Evolutionary conservation across 805 yeast genomes (phyloP), one percentile per base, ranked within the genome.

Genomic region (Metschnikowia gruessii): DNA sequence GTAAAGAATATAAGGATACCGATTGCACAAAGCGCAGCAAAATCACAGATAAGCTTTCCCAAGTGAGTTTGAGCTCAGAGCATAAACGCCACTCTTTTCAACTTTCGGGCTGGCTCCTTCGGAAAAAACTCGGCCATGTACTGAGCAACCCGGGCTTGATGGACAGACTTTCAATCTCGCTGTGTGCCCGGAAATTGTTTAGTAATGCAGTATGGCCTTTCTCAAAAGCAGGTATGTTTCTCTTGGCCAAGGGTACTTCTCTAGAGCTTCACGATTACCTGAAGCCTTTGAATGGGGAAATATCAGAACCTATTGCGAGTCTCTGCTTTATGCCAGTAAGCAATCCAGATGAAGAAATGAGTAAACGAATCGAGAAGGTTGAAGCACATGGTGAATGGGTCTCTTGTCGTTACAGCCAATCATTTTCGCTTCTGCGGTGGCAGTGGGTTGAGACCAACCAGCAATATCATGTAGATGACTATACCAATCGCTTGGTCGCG

Each of bases 351-450:
- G 17, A n/a, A 5, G 6, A 15, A 12, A 16, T n/a, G 35, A 16
- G 15, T 4, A 16, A 5, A 16, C 29, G 13, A 13, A 39, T 44
- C 4, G 19, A 26, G 4, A 28, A 13, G n/a, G 30, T 44, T 24
- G 29, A 34, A 3, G 15, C 33, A n/a, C 16, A 34, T 10, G 48
- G 48, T 1, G 39, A 29, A 4, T 46, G 37, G 40, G 46, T 46
- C 3, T 24, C 28, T 17, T 40, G 41, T 28, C 39, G 33, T 15
- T 37, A 19, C 18, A 36, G 30, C 3, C 11, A 30, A 10, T 12
- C 2, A 10, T 19, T 18, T 16, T 21, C 34, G 8, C 33, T 46
- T 12, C 43, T 37, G 38, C 31, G 30, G 21, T 46, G 46, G 45
- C 34, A 18, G 21, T 19, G 28, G 26, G 19, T 13, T 42, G 24